These are phyloP conservation scores for Phytophthora tentaculata DNA, from an alignment of 352 stramenopile species.

Conservation along the genomic window DNA sequence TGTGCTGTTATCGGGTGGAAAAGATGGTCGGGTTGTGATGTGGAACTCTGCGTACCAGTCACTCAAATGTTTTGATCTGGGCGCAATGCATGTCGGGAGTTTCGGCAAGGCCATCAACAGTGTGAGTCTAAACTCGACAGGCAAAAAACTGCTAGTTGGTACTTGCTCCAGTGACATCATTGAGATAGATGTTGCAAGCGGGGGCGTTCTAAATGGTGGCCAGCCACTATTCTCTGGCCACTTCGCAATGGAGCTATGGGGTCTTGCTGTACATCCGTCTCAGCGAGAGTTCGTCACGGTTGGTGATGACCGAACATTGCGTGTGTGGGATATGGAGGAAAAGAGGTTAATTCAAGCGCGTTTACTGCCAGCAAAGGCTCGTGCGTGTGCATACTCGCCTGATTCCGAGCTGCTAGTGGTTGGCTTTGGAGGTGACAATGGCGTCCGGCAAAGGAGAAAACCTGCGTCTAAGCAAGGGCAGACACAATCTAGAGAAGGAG, in stretches of 20 bases:
- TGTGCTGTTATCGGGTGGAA: conserved; percentile 65
- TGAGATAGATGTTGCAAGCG: conserved; percentile 58
- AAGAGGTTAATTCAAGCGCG: conserved; percentile 50
- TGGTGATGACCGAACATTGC: conserved; percentile 83
- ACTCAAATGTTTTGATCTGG: conserved; percentile 72
- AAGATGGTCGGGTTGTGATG: conserved; percentile 76
- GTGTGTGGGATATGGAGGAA: conserved; percentile 83
- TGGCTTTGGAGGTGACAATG: conserved; percentile 72
- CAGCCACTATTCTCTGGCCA: conserved; percentile 71
- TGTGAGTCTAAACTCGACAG: conserved; percentile 47
- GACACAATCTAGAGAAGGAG: conserved; percentile 53
- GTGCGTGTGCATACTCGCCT: conserved; percentile 87
- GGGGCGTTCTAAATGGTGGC: conserved; percentile 40
- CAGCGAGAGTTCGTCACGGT: conserved; percentile 67
- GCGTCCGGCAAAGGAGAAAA: conserved; percentile 43
- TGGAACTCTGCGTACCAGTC: conserved; percentile 71
- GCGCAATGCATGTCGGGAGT: conserved; percentile 38
- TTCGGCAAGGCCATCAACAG: conserved; percentile 55
- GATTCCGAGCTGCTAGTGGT: conserved; percentile 89
- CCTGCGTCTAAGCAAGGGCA: conserved; percentile 16
- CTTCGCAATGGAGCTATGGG: conserved; percentile 80
- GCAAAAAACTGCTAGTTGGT: conserved; percentile 73
- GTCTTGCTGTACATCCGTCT: conserved; percentile 76
- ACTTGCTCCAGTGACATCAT: conserved; percentile 91
- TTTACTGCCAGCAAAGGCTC: conserved; percentile 51